phyloP scores from a whole-genome alignment of 805 yeast species.

The Barnettozyma californica region DNA sequence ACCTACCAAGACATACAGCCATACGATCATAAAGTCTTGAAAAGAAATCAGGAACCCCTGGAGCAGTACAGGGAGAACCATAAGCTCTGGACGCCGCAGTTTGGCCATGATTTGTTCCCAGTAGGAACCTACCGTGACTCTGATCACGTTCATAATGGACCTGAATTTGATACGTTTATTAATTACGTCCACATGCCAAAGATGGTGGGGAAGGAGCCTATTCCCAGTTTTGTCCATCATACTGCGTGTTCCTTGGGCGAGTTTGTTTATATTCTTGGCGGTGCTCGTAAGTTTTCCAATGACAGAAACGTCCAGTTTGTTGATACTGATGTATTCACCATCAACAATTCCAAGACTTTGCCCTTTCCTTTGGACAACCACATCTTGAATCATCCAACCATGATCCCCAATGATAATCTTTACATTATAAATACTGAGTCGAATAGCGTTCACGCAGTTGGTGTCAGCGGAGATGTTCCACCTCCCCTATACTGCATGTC shows the following conservation, averaged over 20 bases:
- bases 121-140: constrained; percentile 2
- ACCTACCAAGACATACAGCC: neutral
- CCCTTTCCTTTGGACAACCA: constrained; percentile 41
- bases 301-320: constrained; percentile 22
- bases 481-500: constrained; percentile 46
- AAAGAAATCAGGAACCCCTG: neutral
- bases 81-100: constrained; percentile 11
- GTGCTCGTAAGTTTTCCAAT: constrained; percentile 28
- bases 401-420: constrained; percentile 34
- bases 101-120: neutral
- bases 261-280: constrained; percentile 41
- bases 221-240: constrained; percentile 42
- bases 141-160: neutral
- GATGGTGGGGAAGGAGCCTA: constrained; percentile 33
- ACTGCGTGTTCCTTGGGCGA: constrained; percentile 34
- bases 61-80: constrained; percentile 4
- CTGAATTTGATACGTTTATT: constrained; percentile 13
- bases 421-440: constrained; percentile 37
- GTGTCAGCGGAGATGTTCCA: constrained; percentile 40
- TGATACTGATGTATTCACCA: constrained; percentile 30
- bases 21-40: neutral
- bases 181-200: constrained; percentile 27
- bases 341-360: constrained; percentile 32
- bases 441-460: constrained; percentile 30
- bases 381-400: constrained; percentile 37